Evolutionary conservation across 2,329 filamentous ascomycete genomes (phyloP).

Genomic region (Chalaropsis thielavioides): DNA sequence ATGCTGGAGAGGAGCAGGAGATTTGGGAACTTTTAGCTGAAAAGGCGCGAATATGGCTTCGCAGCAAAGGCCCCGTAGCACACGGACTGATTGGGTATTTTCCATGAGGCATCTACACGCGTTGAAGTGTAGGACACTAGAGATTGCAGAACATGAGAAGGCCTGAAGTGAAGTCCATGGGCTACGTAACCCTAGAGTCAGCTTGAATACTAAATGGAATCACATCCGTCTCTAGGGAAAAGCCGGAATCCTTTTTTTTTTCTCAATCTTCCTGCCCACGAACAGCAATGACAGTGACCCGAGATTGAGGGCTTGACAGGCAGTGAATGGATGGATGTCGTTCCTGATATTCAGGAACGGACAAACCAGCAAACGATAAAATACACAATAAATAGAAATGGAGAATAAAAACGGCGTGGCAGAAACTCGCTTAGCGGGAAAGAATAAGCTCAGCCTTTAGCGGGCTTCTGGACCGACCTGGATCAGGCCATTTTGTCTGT

Average conservation of each 20-base stretch:
- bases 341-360: constrained; percentile 1
- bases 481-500: constrained; percentile 15
- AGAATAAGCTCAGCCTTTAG: background rate
- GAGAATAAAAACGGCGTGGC: background rate
- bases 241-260: background rate
- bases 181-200: background rate
- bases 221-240: background rate
- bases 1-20: constrained; percentile 32
- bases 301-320: background rate
- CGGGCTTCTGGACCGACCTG: constrained; percentile 6
- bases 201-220: background rate
- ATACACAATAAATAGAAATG: background rate
- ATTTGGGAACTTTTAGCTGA: constrained; percentile 50
- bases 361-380: background rate
- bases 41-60: constrained; percentile 42
- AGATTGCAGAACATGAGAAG: background rate
- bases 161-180: background rate
- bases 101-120: background rate
- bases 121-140: background rate
- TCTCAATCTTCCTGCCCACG: background rate
- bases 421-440: background rate
- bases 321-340: background rate
- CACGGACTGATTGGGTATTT: background rate
- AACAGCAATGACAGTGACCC: background rate
- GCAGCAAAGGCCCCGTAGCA: background rate